phyloP scores from a whole-genome alignment of 2,329 filamentous ascomycete species.

The Claviceps purpurea region DNA sequence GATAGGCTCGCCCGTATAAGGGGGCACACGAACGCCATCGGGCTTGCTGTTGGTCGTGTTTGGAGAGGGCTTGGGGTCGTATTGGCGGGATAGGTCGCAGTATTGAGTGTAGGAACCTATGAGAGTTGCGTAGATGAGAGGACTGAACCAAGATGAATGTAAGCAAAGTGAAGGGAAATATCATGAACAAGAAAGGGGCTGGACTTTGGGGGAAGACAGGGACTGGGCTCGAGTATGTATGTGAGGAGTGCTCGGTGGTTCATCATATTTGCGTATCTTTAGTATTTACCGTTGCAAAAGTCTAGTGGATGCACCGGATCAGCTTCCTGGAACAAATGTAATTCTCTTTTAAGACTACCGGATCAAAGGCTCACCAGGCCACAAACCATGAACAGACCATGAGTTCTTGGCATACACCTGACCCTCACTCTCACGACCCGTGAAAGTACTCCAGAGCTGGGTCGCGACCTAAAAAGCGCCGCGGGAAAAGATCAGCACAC shows the following conservation, averaged over 20 bases:
- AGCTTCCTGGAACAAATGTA: too few relatives aligned
- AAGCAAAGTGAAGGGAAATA: too few relatives aligned
- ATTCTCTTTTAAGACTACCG: too few relatives aligned
- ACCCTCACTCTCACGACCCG: constrained; percentile 41
- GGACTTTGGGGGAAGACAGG: constrained; percentile 7
- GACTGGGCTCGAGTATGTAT: neutral
- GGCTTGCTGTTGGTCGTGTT: constrained; percentile 48
- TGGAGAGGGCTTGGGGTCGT: constrained; percentile 45
- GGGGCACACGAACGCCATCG: constrained; percentile 37
- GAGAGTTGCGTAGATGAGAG: too few relatives aligned
- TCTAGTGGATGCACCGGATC: constrained; percentile 13
- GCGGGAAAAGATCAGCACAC: too few relatives aligned
- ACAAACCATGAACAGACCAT: constrained; percentile 49
- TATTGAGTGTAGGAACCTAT: constrained; percentile 51
- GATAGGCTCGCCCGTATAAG: constrained; percentile 45
- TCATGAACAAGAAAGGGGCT: neutral
- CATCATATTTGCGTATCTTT: neutral
- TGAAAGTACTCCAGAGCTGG: constrained; percentile 53
- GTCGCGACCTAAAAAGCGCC: constrained; percentile 31
- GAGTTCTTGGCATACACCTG: constrained; percentile 43
- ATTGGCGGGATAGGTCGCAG: constrained; percentile 51
- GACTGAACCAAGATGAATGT: too few relatives aligned
- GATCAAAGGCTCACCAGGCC: constrained; percentile 25
- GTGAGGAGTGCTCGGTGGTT: too few relatives aligned
- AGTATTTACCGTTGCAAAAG: constrained; percentile 28